phyloP scores from a whole-genome alignment of 106 monocot genomes.

The Platanthera zijinensis region DNA sequence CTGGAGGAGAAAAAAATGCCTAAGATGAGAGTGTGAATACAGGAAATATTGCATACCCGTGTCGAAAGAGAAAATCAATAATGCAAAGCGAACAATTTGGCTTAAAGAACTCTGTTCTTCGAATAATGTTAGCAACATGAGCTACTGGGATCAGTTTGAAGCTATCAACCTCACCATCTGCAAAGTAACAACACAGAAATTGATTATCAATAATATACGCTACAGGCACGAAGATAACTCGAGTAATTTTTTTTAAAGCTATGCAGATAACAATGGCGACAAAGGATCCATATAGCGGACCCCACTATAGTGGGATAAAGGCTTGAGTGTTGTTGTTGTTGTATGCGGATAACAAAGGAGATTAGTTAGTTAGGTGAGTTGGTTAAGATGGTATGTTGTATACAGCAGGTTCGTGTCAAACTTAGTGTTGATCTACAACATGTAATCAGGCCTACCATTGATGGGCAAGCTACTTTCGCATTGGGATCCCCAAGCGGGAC shows the following conservation, averaged over 20 bases:
- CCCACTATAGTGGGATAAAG: too few species aligned
- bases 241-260: neutral
- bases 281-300: too few species aligned
- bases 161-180: constrained; percentile 97
- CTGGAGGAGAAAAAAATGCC: neutral
- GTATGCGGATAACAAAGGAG: too few species aligned
- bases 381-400: too few species aligned
- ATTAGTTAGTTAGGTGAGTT: too few species aligned
- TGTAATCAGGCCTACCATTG: too few species aligned
- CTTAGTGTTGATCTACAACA: too few species aligned
- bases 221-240: neutral
- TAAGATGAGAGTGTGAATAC: neutral
- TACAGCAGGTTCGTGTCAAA: too few species aligned
- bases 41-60: constrained; percentile 50
- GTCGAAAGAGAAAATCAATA: constrained; percentile 86
- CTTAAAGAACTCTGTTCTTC: constrained; percentile 74
- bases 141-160: constrained; percentile 58
- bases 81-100: constrained; percentile 84
- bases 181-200: neutral
- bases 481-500: too few species aligned
- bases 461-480: too few species aligned
- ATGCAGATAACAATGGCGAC: too few species aligned
- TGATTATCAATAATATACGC: neutral
- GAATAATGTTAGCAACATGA: constrained; percentile 71
- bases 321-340: too few species aligned